Evolutionary conservation across 495 filamentous ascomycete species (phyloP).

Genomic region (Aspergillus ostianus): DNA sequence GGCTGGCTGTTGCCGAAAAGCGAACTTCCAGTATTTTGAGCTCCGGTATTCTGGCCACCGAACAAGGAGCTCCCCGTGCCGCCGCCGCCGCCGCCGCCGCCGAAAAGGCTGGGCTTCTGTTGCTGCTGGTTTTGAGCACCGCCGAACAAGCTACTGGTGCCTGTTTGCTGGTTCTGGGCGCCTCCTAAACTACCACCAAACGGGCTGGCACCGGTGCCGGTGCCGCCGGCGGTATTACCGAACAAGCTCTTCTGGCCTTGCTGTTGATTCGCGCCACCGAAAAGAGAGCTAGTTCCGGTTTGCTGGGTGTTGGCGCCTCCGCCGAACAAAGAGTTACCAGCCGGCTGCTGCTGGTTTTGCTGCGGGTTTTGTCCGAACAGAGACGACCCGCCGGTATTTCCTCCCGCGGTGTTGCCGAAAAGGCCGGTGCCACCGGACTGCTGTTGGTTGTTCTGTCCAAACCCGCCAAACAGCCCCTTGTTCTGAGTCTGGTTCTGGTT

Average conservation of each 20-base stretch:
- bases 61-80: constrained; percentile 46
- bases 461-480: constrained; percentile 40
- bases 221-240: constrained; percentile 24
- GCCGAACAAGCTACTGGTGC: constrained; percentile 51
- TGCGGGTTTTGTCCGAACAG: constrained; percentile 41
- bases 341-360: constrained; percentile 37
- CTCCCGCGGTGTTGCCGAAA: constrained; percentile 36
- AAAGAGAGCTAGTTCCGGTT: constrained; percentile 28
- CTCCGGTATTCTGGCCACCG: constrained; percentile 34
- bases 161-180: constrained; percentile 29
- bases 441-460: constrained; percentile 39
- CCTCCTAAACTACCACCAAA: constrained; percentile 31
- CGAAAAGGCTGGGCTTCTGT: constrained; percentile 35
- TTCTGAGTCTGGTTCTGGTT: constrained; percentile 44
- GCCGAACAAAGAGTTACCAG: constrained; percentile 48
- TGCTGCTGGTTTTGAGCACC: constrained; percentile 36
- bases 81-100: constrained; percentile 21
- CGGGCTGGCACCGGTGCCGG: constrained; percentile 21
- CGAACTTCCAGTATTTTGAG: constrained; percentile 47
- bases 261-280: constrained; percentile 39
- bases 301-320: constrained; percentile 29
- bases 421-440: constrained; percentile 33
- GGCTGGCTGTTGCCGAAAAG: constrained; percentile 62
- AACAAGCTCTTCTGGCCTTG: constrained; percentile 40
- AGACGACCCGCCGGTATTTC: constrained; percentile 28